These are phyloP conservation scores for Coemansia sp. DNA, from an alignment of 192 early-diverging fungal genomes.

Conservation along the genomic window DNA sequence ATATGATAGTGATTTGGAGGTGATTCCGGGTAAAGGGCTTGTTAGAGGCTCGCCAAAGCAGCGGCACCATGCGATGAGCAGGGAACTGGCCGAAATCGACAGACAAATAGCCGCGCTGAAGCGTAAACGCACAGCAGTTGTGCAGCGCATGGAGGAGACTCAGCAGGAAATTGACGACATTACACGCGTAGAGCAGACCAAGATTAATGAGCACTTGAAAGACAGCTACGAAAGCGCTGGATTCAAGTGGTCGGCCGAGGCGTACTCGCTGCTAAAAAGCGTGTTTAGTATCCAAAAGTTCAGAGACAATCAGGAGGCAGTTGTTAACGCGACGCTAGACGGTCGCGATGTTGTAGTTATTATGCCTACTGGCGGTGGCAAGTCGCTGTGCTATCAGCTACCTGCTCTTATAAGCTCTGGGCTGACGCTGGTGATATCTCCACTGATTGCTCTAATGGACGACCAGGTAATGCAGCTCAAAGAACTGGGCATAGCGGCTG, in stretches of 20 bases:
- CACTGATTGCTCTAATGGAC: slow-evolving; percentile 57
- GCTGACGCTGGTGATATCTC: slow-evolving; percentile 57
- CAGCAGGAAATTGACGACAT: slow-evolving; percentile 27
- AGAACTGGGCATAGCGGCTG: slow-evolving; percentile 33
- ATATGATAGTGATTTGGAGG: slow-evolving; percentile 1
- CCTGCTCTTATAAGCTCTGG: slow-evolving; percentile 43
- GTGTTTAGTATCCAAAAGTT: slow-evolving; percentile 56
- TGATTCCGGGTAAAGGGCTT: background rate
- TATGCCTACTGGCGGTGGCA: slow-evolving; percentile 58
- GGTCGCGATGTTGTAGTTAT: slow-evolving; percentile 53
- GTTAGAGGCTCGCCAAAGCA: background rate
- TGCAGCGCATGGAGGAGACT: slow-evolving; percentile 13
- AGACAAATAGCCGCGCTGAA: slow-evolving; percentile 25
- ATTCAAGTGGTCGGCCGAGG: slow-evolving; percentile 58
- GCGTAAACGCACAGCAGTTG: slow-evolving; percentile 16
- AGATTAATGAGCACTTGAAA: slow-evolving; percentile 26
- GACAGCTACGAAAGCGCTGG: slow-evolving; percentile 33
- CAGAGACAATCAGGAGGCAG: slow-evolving; percentile 52
- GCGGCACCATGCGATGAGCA: slow-evolving; percentile 13
- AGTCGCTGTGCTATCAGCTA: slow-evolving; percentile 60
- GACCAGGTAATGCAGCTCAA: slow-evolving; percentile 57
- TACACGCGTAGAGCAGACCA: slow-evolving; percentile 15
- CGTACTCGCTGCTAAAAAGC: slow-evolving; percentile 33
- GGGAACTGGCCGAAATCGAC: slow-evolving; percentile 30
- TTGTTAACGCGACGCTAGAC: slow-evolving; percentile 58